Conservation (phyloP, 1,284 basidiomycete species). For the Peniophora sp. region DNA sequence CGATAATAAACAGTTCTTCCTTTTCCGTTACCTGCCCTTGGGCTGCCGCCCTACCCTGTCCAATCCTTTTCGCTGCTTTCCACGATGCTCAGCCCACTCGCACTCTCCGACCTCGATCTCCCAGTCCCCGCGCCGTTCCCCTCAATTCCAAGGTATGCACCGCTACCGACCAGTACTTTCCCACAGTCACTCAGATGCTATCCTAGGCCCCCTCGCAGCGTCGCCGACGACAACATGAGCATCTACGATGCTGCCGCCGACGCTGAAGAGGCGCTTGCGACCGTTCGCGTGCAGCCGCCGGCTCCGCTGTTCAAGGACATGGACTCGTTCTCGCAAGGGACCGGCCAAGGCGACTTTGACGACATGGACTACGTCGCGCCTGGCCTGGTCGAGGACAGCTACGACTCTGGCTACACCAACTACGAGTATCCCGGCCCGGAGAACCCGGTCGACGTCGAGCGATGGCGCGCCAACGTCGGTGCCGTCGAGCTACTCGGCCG, state of each 20-base stretch:
- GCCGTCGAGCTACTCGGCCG: neutral
- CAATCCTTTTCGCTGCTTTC: no score
- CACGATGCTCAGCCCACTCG: no score
- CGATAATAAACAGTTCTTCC: no score
- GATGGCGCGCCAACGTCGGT: neutral
- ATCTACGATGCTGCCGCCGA: conserved; percentile 4
- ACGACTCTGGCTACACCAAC: no score
- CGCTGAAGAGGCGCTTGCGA: neutral
- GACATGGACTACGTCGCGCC: conserved; percentile 7
- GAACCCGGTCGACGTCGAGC: neutral
- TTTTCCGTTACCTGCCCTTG: no score
- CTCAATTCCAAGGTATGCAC: no score
- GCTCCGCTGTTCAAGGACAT: conserved; percentile 42
- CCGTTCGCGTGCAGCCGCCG: conserved; percentile 4
- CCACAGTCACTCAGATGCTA: no score
- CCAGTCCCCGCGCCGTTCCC: no score
- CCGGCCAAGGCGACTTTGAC: conserved; percentile 40
- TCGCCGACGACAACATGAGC: neutral
- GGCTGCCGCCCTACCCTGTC: no score
- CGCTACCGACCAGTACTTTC: no score
- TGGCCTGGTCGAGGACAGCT: conserved; percentile 4
- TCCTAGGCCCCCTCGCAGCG: neutral
- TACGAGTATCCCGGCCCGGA: no score
- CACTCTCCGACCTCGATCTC: no score
- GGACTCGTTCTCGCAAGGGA: conserved; percentile 49